Percentiles rank a stretch among this genome's conserved stretches.
Evolutionary conservation across 2,329 filamentous ascomycete genomes (phyloP).

Genomic region (Alternaria infectoria): DNA sequence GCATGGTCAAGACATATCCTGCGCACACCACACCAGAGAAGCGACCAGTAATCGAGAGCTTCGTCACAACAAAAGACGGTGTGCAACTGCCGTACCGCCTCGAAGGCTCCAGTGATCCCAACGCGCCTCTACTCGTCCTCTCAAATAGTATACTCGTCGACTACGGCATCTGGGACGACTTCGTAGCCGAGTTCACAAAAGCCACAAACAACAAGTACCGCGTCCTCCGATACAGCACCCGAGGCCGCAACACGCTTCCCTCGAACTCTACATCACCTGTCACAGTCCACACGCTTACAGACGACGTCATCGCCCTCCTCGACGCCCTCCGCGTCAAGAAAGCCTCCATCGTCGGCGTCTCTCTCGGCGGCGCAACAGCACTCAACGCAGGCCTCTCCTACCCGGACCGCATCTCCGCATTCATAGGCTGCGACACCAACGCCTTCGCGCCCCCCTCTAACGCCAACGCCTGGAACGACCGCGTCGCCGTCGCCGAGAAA

Average conservation of each 20-base stretch:
- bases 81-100: conserved; percentile 75
- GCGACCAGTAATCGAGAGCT: conserved; percentile 67
- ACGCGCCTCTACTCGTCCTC: conserved; percentile 76
- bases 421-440: conserved; percentile 82
- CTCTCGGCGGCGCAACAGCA: conserved; percentile 79
- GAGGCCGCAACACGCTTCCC: conserved; percentile 66
- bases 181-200: conserved; percentile 66
- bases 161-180: conserved; percentile 79
- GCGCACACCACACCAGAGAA: conserved; percentile 36
- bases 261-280: conserved; percentile 51
- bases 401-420: conserved; percentile 63
- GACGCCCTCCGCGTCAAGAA: conserved; percentile 71
- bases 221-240: conserved; percentile 77
- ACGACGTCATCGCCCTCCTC: conserved; percentile 71
- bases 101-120: conserved; percentile 71
- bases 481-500: conserved; percentile 71
- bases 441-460: conserved; percentile 74
- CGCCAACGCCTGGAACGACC: conserved; percentile 78
- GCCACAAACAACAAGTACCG: conserved; percentile 68
- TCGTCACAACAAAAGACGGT: conserved; percentile 71
- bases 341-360: conserved; percentile 75
- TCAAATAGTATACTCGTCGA: conserved; percentile 82
- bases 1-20: conserved; percentile 62
- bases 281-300: conserved; percentile 68
- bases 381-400: conserved; percentile 74